Conservation (phyloP, 257 asterid genomes). For the Leptodermis oblonga region DNA sequence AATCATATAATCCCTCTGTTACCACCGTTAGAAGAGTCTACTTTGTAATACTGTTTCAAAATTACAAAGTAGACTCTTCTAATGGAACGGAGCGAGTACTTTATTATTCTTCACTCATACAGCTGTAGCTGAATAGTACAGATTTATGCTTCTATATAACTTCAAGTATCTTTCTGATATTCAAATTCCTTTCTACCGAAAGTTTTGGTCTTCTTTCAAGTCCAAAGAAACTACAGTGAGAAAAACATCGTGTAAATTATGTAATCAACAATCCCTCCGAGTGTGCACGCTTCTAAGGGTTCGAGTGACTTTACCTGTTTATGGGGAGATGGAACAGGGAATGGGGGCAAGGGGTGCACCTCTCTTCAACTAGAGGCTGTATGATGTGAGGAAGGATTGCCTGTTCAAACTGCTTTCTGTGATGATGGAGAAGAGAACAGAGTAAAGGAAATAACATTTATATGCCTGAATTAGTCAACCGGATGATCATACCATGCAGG, state of each 20-base stretch:
- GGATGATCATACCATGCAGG: neutral
- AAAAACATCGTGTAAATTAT: neutral
- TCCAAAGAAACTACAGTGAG: neutral
- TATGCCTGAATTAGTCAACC: neutral
- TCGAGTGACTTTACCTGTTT: too few relatives aligned
- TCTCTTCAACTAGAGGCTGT: too few relatives aligned
- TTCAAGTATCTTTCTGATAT: neutral
- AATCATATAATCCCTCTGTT: too few relatives aligned
- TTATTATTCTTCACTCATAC: neutral
- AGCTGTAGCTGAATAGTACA: neutral
- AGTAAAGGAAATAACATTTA: neutral
- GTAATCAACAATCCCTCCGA: neutral
- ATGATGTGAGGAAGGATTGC: too few relatives aligned
- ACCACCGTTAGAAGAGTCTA: too few relatives aligned
- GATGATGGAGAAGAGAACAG: neutral
- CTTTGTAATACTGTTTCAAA: too few relatives aligned
- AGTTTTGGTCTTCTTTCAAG: neutral
- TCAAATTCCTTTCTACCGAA: neutral
- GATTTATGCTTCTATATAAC: neutral
- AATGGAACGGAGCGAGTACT: too few relatives aligned
- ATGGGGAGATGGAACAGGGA: too few relatives aligned
- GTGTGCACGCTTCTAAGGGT: neutral
- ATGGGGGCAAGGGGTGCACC: too few relatives aligned
- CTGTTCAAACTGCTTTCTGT: neutral
- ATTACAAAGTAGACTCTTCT: too few relatives aligned